Evolutionary conservation across 129 eudicot genomes (phyloP), one percentile per base, ranked within the genome.

Genomic region (Rutidosis leptorrhynchoides): DNA sequence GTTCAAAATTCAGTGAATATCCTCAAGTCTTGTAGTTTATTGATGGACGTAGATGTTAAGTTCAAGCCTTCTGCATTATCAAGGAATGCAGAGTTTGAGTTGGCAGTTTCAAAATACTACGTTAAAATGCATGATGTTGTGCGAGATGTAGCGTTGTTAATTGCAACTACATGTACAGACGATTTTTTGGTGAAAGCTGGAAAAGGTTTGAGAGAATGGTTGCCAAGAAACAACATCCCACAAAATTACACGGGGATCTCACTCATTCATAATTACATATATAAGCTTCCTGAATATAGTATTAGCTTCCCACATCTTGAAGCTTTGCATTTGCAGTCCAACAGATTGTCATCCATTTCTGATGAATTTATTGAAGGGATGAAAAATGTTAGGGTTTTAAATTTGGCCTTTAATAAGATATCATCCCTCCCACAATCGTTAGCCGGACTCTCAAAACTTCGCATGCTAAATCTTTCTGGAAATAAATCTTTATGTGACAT

Each of bases 221-320:
- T 10, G 3, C 58, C 58, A 27, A 66, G 12, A 28, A 29, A 2
- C 5, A 4, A 28, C 14, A 2, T 4, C 22, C 5, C 21, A 17
- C 14, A 51, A n/a, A 4, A 15, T 15, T 70, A 70, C 67, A 70
- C 40, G 21, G 46, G 22, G 43, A 70, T 70, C n/a, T 70, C 74
- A 1, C 57, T 70, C 27, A 70, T 58, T 29, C 0, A 10, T 7
- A 70, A 58, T 19, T 6, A 0, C 2, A 70, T 70, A 0, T 0
- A 0, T 25, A 27, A 21, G 28, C 67, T 70, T 60, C 74, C 67
- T 7, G 30, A 56, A 26, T 1, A 67, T 6, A n/a, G 43, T 0
- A 5, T 27, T 19, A 1, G 2, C 1, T 24, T 45, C n/a, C 28
- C 17, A 5, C 23, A 17, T 16, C 59, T 58, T 45, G 32, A 57